These are phyloP conservation scores for Mycena haematopus DNA, from an alignment of 768 basidiomycete genomes.

Conservation along the genomic window DNA sequence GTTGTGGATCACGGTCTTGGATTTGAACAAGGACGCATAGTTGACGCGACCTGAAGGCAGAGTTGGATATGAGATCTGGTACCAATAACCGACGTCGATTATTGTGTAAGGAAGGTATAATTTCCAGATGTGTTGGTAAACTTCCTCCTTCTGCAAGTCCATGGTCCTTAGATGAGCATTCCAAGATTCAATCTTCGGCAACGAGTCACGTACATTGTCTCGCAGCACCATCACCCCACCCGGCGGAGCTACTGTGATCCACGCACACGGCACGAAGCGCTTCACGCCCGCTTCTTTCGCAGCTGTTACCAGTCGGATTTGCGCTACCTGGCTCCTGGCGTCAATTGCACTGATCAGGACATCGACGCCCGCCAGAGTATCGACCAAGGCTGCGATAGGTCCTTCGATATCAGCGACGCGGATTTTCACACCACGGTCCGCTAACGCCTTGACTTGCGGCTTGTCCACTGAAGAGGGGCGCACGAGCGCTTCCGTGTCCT, in stretches of 20 bases:
- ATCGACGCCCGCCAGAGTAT: slow-evolving; percentile 13
- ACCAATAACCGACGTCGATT: slow-evolving; percentile 43
- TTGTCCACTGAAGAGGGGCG: slow-evolving; percentile 19
- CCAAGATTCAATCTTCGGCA: no score
- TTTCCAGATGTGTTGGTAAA: slow-evolving; percentile 34
- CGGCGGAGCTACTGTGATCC: slow-evolving; percentile 16
- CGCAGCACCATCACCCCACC: slow-evolving; percentile 16
- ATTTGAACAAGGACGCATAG: slow-evolving; percentile 6
- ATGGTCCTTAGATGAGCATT: background rate
- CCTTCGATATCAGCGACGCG: slow-evolving; percentile 22
- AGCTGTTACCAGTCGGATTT: slow-evolving; percentile 18
- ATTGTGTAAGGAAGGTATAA: slow-evolving; percentile 37
- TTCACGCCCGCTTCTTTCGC: slow-evolving; percentile 25
- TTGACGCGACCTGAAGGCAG: slow-evolving; percentile 26
- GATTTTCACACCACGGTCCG: slow-evolving; percentile 11
- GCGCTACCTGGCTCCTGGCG: slow-evolving; percentile 8
- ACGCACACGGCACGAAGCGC: slow-evolving; percentile 26
- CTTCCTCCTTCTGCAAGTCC: slow-evolving; percentile 34
- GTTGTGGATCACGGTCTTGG: slow-evolving; percentile 27
- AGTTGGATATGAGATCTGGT: slow-evolving; percentile 30
- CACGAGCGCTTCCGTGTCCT: slow-evolving; percentile 22
- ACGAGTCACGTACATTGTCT: slow-evolving; percentile 4
- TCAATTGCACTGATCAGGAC: slow-evolving; percentile 24
- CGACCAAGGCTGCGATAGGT: background rate
- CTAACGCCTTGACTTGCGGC: slow-evolving; percentile 7